These are phyloP conservation scores for Capronia americana DNA, from an alignment of 2,329 filamentous ascomycete species.

Conservation along the genomic window DNA sequence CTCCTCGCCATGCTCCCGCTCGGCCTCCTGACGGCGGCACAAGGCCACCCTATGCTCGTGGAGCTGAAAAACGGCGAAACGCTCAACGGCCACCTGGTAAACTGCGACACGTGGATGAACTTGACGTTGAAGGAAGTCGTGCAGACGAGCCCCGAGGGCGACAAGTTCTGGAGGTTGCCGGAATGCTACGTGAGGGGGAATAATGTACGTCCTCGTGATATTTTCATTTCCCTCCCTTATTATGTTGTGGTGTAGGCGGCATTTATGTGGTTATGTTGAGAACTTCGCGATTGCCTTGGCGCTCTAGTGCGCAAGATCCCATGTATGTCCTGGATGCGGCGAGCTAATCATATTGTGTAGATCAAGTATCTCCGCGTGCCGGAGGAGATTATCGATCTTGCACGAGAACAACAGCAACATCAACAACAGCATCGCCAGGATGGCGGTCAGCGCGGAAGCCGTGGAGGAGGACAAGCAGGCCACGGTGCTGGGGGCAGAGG, in stretches of 20 bases:
- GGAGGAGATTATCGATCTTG: constrained; percentile 93
- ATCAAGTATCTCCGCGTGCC: constrained; percentile 98
- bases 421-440: constrained; percentile 32
- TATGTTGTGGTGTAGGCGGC: not conserved
- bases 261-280: not conserved
- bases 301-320: too few relatives aligned
- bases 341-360: constrained; percentile 55
- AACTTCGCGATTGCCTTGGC: not conserved
- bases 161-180: constrained; percentile 88
- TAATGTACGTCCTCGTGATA: constrained; percentile 69
- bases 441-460: constrained; percentile 27
- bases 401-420: constrained; percentile 85
- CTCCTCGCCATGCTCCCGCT: constrained; percentile 60
- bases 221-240: not conserved
- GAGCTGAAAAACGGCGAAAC: constrained; percentile 98
- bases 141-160: constrained; percentile 92
- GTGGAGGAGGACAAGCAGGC: constrained; percentile 46
- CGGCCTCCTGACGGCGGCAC: constrained; percentile 89
- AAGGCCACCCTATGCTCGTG: constrained; percentile 97
- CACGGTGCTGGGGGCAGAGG: constrained; percentile 48
- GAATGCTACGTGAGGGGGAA: constrained; percentile 98
- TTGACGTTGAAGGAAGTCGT: constrained; percentile 95
- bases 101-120: constrained; percentile 99
- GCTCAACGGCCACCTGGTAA: constrained; percentile 92
- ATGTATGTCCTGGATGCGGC: not conserved